Percentiles rank a stretch among this genome's conserved stretches.
Conservation (phyloP, 1,284 basidiomycete species). For the Takashimella tepidaria region DNA sequence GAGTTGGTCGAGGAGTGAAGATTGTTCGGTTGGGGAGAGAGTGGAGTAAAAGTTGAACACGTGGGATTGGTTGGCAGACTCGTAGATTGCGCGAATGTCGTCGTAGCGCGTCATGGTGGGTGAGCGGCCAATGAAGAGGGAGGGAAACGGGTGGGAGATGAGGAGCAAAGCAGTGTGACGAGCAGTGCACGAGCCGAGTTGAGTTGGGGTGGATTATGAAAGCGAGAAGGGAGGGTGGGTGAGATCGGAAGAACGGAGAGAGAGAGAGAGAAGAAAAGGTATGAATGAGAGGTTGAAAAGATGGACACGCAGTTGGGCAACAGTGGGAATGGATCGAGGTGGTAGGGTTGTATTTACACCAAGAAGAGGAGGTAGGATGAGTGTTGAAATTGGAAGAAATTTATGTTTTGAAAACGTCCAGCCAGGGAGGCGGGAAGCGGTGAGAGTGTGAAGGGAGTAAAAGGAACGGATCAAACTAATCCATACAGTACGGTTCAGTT, state of each 20-base stretch:
- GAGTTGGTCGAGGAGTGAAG: constrained; percentile 67
- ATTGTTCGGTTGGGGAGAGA: constrained; percentile 63
- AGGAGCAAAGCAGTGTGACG: no score
- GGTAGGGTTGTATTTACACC: background rate
- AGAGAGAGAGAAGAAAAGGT: background rate
- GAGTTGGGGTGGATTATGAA: background rate
- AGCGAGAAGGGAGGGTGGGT: background rate
- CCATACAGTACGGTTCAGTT: no score
- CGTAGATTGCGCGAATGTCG: constrained; percentile 53
- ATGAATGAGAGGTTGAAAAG: background rate
- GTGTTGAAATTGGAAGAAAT: background rate
- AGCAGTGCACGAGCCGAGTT: no score
- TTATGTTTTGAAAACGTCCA: no score
- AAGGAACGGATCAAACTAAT: no score
- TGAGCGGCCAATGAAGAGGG: no score
- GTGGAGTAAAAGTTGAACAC: constrained; percentile 81
- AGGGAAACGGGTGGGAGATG: no score
- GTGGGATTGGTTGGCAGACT: constrained; percentile 78
- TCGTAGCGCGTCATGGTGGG: background rate
- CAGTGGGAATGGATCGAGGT: no score
- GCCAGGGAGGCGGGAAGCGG: no score
- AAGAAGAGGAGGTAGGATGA: background rate
- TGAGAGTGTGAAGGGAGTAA: no score
- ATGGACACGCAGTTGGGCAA: no score
- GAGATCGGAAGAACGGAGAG: background rate